Percentiles rank a stretch among this genome's conserved stretches.
Evolutionary conservation across 768 basidiomycete species (phyloP).

Genomic region (Termitomyces sp.): DNA sequence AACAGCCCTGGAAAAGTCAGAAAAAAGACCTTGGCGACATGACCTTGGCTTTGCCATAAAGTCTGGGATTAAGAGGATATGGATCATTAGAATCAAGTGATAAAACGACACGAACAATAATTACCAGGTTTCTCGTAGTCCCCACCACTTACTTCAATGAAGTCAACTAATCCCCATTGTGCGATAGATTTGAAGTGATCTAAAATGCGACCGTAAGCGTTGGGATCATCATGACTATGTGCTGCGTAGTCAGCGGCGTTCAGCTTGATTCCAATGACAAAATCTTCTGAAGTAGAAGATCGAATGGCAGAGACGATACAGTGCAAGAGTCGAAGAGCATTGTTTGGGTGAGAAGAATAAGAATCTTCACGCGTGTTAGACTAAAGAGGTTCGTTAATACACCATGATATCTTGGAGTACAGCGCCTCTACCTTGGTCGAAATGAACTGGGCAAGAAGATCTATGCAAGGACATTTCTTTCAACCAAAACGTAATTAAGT

Average conservation of each 20-base stretch:
- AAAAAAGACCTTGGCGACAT: constrained; percentile 68
- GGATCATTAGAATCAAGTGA: neutral
- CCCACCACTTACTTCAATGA: constrained; percentile 86
- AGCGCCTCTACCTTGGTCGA: constrained; percentile 49
- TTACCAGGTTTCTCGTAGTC: constrained; percentile 77
- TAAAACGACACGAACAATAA: constrained; percentile 8
- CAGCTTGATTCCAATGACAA: constrained; percentile 74
- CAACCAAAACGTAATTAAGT: neutral
- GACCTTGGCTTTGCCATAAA: constrained; percentile 33
- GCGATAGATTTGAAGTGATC: constrained; percentile 58
- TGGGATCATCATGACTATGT: constrained; percentile 16
- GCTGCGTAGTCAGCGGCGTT: constrained; percentile 72
- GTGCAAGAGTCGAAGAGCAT: constrained; percentile 53
- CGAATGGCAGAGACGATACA: constrained; percentile 56
- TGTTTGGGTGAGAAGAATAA: constrained; percentile 39
- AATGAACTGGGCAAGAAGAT: constrained; percentile 76
- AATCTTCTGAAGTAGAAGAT: constrained; percentile 43
- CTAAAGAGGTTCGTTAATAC: neutral
- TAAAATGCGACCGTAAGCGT: constrained; percentile 41
- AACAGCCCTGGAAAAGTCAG: constrained; percentile 57
- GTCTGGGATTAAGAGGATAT: constrained; percentile 26
- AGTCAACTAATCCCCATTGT: constrained; percentile 64
- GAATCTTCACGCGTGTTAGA: constrained; percentile 54
- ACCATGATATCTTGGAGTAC: neutral
- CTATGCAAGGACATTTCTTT: constrained; percentile 27